A percentile compares a stretch with the other conserved stretches of the same genome.
phyloP scores from a whole-genome alignment of 208 protist genomes.

The Leishmania turanica region DNA sequence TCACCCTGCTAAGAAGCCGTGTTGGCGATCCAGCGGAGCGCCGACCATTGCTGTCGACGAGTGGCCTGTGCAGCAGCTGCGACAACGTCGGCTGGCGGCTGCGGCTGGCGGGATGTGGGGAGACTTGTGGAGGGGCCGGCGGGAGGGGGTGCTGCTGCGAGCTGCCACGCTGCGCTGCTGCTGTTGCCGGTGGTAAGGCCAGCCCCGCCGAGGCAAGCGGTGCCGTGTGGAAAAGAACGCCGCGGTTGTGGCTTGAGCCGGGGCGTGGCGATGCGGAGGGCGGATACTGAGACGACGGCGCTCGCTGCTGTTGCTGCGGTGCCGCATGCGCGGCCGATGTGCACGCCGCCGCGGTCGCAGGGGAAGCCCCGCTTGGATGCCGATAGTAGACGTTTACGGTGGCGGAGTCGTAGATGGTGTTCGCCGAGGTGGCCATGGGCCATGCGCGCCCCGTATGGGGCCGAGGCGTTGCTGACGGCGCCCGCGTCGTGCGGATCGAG shows the following conservation, averaged over 20 bases:
- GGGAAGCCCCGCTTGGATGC: neutral
- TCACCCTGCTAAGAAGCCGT: neutral
- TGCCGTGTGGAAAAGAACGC: constrained; percentile 16
- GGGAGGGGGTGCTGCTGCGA: neutral
- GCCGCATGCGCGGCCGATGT: neutral
- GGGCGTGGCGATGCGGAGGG: neutral
- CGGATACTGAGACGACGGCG: neutral
- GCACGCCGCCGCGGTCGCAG: neutral
- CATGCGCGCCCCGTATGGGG: neutral
- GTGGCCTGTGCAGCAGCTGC: neutral
- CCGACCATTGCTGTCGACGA: neutral
- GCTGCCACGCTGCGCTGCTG: constrained; percentile 9
- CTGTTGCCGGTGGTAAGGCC: constrained; percentile 2
- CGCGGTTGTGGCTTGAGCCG: constrained; percentile 7
- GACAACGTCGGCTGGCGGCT: neutral
- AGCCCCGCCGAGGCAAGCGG: neutral
- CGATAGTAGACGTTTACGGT: neutral
- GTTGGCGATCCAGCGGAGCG: neutral
- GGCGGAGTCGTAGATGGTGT: neutral
- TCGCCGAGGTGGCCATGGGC: constrained; percentile 9
- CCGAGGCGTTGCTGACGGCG: neutral
- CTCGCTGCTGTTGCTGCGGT: neutral
- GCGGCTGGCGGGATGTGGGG: neutral
- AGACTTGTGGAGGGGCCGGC: neutral
- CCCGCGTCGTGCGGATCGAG: constrained; percentile 6